phyloP scores from a whole-genome alignment of 2,329 filamentous ascomycete species.

The Cladosporium oxysporum region DNA sequence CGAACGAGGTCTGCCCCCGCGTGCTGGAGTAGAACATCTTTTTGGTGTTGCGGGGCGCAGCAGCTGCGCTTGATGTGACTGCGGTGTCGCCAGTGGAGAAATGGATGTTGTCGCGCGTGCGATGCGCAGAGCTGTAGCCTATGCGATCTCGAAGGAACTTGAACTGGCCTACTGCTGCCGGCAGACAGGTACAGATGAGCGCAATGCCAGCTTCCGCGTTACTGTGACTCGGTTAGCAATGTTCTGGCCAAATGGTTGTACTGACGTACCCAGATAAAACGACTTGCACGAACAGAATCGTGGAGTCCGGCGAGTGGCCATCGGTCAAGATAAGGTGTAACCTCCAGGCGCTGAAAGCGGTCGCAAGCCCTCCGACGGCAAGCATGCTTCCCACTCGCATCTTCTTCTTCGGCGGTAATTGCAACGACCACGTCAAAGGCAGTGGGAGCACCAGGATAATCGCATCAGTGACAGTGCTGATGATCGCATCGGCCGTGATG shows the following conservation, averaged over 20 bases:
- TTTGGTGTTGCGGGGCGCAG: neutral
- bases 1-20: neutral
- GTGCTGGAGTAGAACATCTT: neutral
- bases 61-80: neutral
- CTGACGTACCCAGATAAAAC: slow-evolving; percentile 7
- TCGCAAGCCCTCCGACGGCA: slow-evolving; percentile 5
- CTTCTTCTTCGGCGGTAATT: slow-evolving; percentile 4
- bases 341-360: slow-evolving; percentile 10
- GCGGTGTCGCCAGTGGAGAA: neutral
- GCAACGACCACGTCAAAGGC: slow-evolving; percentile 10
- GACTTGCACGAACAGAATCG: slow-evolving; percentile 9
- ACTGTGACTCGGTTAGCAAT: neutral
- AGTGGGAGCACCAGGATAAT: slow-evolving; percentile 16
- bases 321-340: neutral
- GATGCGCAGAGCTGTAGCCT: neutral
- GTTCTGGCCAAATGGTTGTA: neutral
- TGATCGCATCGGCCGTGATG: slow-evolving; percentile 5
- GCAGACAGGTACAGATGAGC: slow-evolving; percentile 12
- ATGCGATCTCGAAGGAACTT: neutral
- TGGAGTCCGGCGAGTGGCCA: slow-evolving; percentile 4
- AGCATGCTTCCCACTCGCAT: slow-evolving; percentile 12
- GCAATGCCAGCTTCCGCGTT: slow-evolving; percentile 16
- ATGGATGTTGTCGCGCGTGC: neutral
- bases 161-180: slow-evolving; percentile 10
- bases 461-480: slow-evolving; percentile 9